Base-by-base conservation (phyloP, 2,329 filamentous ascomycete species). In the Sclerotinia trifoliorum region DNA sequence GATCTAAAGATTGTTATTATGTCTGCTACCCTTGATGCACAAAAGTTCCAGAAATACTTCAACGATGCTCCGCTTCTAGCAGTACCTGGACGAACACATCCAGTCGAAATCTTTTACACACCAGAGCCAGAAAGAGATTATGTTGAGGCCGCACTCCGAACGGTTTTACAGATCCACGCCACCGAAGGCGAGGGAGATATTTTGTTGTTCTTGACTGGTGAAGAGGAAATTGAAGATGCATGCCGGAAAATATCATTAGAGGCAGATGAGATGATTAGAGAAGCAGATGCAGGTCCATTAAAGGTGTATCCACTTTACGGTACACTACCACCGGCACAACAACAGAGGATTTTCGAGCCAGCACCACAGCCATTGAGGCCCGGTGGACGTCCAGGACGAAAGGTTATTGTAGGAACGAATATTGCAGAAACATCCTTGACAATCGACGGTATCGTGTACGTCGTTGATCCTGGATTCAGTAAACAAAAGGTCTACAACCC, bases 401-500 rank as follows among this genome's bases (percentile, higher is more conserved):
- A 99, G 80, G 90, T 89, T 77, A 96, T 99, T 74, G 86, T 99
- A 42, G 92, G 94, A 13, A 99, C 95, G 73, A 99, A 99, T 80
- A 99, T 99, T 79, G 95, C 95, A 56, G 95, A 99, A 82, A 99
- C 95, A 0, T 94, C 90, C 76, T 87, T 99, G 80, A 99, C 95
- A 58, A 99, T 99, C 70, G 95, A 99, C 77, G 95, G 95, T 78
- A 99, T 99, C 72, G 95, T 99, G 48, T 99, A 97, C 77, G 95
- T 99, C 46, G 94, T 99, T n/a, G 95, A 99, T 77, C 94, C 95
- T 2, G 95, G 95, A 48, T 99, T 99, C 83, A 97, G 93, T 82
- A 99, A 99, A 83, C 95, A 99, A 77, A 99, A 98, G 81, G 95
- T 98, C 71, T 99, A 98, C 84, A 98, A 99, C 80, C 94, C 95